Base-by-base conservation (phyloP, 2,329 filamentous ascomycete genomes). In the Xylaria sp. region DNA sequence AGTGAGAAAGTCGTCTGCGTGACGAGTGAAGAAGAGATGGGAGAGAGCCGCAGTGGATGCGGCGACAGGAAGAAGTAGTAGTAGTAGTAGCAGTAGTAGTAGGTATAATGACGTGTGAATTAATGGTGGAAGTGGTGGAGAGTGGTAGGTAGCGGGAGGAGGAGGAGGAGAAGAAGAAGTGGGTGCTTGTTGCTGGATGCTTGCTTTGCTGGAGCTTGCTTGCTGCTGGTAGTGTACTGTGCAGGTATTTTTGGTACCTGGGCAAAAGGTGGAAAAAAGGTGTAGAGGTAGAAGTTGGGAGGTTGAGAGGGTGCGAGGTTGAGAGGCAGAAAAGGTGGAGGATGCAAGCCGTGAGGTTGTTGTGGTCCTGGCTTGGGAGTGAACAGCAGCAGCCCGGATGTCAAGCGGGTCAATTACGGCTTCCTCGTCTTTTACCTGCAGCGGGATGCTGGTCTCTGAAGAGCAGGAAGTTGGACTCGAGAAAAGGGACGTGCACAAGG, bases 401-500 rank as follows among this genome's bases (percentile, higher is more conserved):
- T 61, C 58, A 35, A 10, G 34, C 42, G 10, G 16, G n/a, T 16
- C 11, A 7, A n/a, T 8, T 35, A 11, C 10, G 34, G 16, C 49
- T 30, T 9, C 19, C 49, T 6, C 19, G 4, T 56, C 51, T 52
- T 53, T 60, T 56, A 49, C 46, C 18, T 39, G 23, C 23, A 30
- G 23, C 23, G 4, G 6, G 37, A 30, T n/a, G 16, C 16, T 16
- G 48, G 58, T 54, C 54, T 44, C 13, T 23, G 56, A 51, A 50
- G 49, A 63, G 59, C 54, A 57, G 54, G 51, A 60, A 54, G 58
- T 63, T 54, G 59, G 57, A 39, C 13, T 48, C 11, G 16, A 52
- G 10, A 44, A 42, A 42, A 42, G 11, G 55, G n/a, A 51, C 11
- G 23, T 9, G 54, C 23, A 30, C 5, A 30, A 30, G 23, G 23